These are phyloP conservation scores for Brassica hybrid DNA, from an alignment of 441 rosid genomes.

Conservation along the genomic window DNA sequence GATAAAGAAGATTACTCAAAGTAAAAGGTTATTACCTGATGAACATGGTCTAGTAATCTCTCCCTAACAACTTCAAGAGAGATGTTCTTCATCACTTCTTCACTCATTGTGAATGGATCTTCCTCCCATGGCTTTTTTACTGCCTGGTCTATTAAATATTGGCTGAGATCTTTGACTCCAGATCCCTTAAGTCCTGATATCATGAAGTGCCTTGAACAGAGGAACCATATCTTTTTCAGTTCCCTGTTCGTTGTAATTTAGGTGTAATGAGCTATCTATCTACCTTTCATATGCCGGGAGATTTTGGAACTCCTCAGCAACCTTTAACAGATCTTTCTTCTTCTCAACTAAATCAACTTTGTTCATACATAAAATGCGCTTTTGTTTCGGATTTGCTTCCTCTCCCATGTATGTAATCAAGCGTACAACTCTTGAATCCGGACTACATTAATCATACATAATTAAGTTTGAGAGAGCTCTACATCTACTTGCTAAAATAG, in stretches of 20 bases:
- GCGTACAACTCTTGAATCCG: slow-evolving; percentile 78
- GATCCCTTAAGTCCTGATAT: too few species aligned
- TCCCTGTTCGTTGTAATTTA: not conserved
- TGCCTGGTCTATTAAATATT: too few species aligned
- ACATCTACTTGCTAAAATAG: too few species aligned
- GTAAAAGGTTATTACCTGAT: slow-evolving; percentile 57
- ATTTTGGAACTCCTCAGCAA: slow-evolving; percentile 76
- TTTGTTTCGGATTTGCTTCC: slow-evolving; percentile 65
- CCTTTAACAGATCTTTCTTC: slow-evolving; percentile 80
- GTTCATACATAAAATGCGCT: too few species aligned
- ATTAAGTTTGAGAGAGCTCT: slow-evolving; percentile 2
- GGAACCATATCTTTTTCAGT: not conserved
- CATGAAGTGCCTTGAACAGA: slow-evolving; percentile 66
- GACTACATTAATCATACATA: slow-evolving; percentile 51
- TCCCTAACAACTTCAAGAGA: slow-evolving; percentile 93
- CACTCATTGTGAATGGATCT: slow-evolving; percentile 80
- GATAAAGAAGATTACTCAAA: not conserved
- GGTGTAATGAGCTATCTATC: slow-evolving; percentile 7
- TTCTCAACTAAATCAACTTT: too few species aligned
- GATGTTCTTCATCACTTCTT: slow-evolving; percentile 86
- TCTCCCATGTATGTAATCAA: slow-evolving; percentile 75
- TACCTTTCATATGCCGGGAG: slow-evolving; percentile 91
- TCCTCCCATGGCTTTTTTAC: slow-evolving; percentile 98
- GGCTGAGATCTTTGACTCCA: too few species aligned
- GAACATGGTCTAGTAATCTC: slow-evolving; percentile 84